These are phyloP conservation scores for Cucurbita maxima DNA, from an alignment of 306 rosid species.

Conservation along the genomic window DNA sequence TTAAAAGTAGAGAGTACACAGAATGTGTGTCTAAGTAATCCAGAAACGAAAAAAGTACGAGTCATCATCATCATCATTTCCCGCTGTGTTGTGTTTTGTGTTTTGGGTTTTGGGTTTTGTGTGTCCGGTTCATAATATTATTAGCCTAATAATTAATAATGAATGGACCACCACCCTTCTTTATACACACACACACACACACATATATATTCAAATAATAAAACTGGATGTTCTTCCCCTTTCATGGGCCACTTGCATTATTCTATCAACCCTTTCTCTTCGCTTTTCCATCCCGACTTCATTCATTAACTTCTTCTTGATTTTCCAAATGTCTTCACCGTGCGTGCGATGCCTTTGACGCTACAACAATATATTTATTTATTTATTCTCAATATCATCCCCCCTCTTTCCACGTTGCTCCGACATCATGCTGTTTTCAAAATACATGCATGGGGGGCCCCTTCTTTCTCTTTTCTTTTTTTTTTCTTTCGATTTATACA, in stretches of 20 bases:
- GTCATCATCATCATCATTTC: slow-evolving; percentile 5
- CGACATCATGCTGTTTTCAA: slow-evolving; percentile 2
- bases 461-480: background rate
- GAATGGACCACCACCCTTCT: too few species aligned
- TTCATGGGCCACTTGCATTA: background rate
- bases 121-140: too few species aligned
- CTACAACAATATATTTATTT: background rate
- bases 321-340: background rate
- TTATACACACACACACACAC: too few species aligned
- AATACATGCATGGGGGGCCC: background rate
- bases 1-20: too few species aligned
- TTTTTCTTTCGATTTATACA: too few species aligned
- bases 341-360: background rate
- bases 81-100: background rate
- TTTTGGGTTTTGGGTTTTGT: too few species aligned
- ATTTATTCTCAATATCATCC: background rate
- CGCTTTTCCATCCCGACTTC: too few species aligned
- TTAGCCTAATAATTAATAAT: too few species aligned
- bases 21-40: slow-evolving; percentile 4
- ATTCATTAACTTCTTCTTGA: background rate
- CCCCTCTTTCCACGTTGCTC: slow-evolving; percentile 13
- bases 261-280: background rate
- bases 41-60: slow-evolving; percentile 3
- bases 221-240: too few species aligned
- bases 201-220: too few species aligned